Conservation (phyloP, 116 monocot species). For the Papilionanthe hybrid region DNA sequence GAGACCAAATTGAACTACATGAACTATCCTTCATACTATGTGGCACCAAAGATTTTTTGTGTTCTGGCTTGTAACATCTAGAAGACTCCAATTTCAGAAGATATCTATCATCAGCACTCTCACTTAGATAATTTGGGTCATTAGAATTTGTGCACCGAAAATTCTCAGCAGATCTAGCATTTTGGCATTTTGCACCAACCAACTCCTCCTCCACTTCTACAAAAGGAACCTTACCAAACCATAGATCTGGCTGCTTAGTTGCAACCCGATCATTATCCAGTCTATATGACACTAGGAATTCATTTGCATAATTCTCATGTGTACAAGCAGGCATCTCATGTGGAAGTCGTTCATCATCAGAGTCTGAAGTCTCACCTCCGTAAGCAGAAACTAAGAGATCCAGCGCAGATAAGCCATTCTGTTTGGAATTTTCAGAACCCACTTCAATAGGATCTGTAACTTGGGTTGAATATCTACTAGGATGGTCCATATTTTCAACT, state of each 20-base stretch:
- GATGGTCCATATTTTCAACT: background rate
- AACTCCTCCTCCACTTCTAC: slow-evolving; percentile 3
- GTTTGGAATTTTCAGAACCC: slow-evolving; percentile 18
- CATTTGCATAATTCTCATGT: slow-evolving; percentile 13
- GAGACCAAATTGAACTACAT: slow-evolving; percentile 9
- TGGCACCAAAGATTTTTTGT: background rate
- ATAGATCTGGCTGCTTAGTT: slow-evolving; percentile 9
- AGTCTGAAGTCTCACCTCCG: slow-evolving; percentile 64
- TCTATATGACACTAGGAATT: background rate
- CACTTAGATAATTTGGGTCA: slow-evolving; percentile 9
- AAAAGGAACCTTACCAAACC: slow-evolving; percentile 11
- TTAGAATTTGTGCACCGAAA: slow-evolving; percentile 4
- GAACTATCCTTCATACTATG: slow-evolving; percentile 13
- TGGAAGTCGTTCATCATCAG: slow-evolving; percentile 41
- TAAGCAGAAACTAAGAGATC: slow-evolving; percentile 84
- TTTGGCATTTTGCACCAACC: background rate
- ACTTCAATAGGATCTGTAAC: slow-evolving; percentile 19
- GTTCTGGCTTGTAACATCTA: slow-evolving; percentile 7
- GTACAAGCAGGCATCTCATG: slow-evolving; percentile 4
- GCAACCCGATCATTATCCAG: slow-evolving; percentile 4
- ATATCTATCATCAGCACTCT: slow-evolving; percentile 7
- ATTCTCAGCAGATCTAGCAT: slow-evolving; percentile 7
- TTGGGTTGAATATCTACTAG: slow-evolving; percentile 14
- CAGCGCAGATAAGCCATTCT: slow-evolving; percentile 63
- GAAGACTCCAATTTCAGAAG: slow-evolving; percentile 17